A percentile compares a stretch with the other conserved stretches of the same genome.
Evolutionary conservation across 139 green algal species (phyloP).

Genomic region (Trebouxia sp.): DNA sequence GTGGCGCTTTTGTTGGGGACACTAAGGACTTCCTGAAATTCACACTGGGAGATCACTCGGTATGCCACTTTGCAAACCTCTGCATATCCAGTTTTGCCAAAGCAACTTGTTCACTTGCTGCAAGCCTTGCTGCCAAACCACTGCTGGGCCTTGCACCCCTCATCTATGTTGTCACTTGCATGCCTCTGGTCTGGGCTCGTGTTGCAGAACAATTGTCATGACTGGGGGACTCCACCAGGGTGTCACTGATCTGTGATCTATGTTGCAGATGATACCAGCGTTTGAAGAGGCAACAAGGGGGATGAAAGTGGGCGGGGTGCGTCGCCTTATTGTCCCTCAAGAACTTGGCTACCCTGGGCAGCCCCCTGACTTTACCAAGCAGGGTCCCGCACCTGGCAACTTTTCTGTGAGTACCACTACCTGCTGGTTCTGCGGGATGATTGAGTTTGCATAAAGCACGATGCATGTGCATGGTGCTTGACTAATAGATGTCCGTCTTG

Average conservation of each 20-base stretch:
- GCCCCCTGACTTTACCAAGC: slow-evolving; percentile 52
- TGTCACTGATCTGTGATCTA: too few species aligned
- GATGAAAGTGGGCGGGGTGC: slow-evolving; percentile 79
- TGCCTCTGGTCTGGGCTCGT: neutral
- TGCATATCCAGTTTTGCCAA: too few species aligned
- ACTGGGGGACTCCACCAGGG: too few species aligned
- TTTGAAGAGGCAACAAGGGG: slow-evolving; percentile 79
- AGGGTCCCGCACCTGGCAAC: slow-evolving; percentile 60
- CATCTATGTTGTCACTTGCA: neutral
- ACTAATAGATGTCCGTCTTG: slow-evolving; percentile 41
- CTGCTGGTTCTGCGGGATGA: neutral
- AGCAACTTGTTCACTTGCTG: too few species aligned
- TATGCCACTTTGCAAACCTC: too few species aligned
- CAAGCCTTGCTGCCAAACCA: neutral
- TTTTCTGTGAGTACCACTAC: slow-evolving; percentile 50
- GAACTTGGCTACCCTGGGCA: slow-evolving; percentile 82
- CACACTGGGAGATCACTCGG: slow-evolving; percentile 55
- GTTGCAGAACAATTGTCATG: neutral
- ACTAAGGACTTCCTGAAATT: slow-evolving; percentile 73
- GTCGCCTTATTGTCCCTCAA: slow-evolving; percentile 80
- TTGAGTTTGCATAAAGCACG: neutral
- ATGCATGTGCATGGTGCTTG: neutral
- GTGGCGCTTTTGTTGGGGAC: slow-evolving; percentile 65
- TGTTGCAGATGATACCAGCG: slow-evolving; percentile 29
- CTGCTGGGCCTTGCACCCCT: neutral